Evolutionary conservation across 2,329 filamentous ascomycete species (phyloP).

Genomic region (Pezicula neosporulosa): DNA sequence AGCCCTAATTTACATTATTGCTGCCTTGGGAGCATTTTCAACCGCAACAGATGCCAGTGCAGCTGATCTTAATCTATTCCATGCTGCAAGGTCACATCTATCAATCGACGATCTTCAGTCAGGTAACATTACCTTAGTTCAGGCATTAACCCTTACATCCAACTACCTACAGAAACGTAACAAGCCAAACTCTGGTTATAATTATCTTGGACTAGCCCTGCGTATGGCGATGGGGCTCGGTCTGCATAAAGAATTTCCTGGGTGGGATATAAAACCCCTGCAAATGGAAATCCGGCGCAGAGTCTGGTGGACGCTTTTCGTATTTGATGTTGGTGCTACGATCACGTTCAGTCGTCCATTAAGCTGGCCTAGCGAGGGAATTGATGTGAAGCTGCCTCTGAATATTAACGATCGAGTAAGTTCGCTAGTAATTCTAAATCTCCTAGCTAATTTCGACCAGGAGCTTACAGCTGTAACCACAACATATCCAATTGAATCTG

Average conservation of each 20-base stretch:
- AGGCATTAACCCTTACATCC: conserved; percentile 38
- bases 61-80: conserved; percentile 11
- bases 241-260: conserved; percentile 32
- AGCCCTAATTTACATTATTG: conserved; percentile 11
- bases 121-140: conserved; percentile 41
- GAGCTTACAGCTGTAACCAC: conserved; percentile 28
- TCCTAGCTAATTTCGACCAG: conserved; percentile 1
- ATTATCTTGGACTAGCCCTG: conserved; percentile 89
- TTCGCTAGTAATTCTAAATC: background rate
- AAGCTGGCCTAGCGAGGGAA: conserved; percentile 9
- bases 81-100: conserved; percentile 23
- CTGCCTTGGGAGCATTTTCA: conserved; percentile 10
- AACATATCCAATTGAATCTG: conserved; percentile 31
- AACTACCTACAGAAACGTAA: conserved; percentile 48
- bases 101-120: conserved; percentile 40
- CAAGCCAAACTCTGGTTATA: conserved; percentile 47
- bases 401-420: conserved; percentile 14
- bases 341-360: conserved; percentile 16
- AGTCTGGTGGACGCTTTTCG: conserved; percentile 14
- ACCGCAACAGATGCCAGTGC: conserved; percentile 3
- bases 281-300: conserved; percentile 14
- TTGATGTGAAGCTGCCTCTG: conserved; percentile 10
- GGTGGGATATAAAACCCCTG: conserved; percentile 11
- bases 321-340: conserved; percentile 15
- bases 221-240: conserved; percentile 69